These are phyloP conservation scores for Arachis monticola DNA, from an alignment of 331 rosid species.

Conservation along the genomic window DNA sequence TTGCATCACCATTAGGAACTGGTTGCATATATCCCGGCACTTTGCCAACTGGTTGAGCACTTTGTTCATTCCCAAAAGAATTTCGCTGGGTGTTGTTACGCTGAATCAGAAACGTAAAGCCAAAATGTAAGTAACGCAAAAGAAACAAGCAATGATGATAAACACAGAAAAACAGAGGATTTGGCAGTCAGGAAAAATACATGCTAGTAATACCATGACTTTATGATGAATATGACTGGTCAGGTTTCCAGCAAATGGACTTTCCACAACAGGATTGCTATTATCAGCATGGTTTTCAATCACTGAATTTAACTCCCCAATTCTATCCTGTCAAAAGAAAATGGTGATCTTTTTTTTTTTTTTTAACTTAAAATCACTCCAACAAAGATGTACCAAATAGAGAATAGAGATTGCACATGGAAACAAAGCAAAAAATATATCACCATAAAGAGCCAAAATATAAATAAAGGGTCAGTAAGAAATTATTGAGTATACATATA, in stretches of 20 bases:
- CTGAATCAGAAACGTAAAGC: constrained; percentile 52
- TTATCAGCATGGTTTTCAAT: constrained; percentile 49
- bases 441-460: neutral
- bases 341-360: neutral
- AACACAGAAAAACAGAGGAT: constrained; percentile 15
- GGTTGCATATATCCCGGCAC: constrained; percentile 45
- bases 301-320: constrained; percentile 62
- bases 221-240: constrained; percentile 50
- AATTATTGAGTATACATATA: constrained; percentile 5
- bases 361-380: constrained; percentile 15
- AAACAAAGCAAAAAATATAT: constrained; percentile 7
- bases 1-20: constrained; percentile 43
- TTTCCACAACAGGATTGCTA: constrained; percentile 57
- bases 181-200: constrained; percentile 38
- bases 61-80: constrained; percentile 43
- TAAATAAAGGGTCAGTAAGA: constrained; percentile 7
- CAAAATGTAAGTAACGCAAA: constrained; percentile 21
- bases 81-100: constrained; percentile 48
- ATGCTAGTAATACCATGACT: constrained; percentile 61
- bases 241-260: constrained; percentile 50
- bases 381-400: neutral
- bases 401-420: constrained; percentile 28
- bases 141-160: constrained; percentile 18
- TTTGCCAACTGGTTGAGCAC: constrained; percentile 47
- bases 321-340: constrained; percentile 66